Percentiles rank a stretch among this genome's conserved stretches.
These are phyloP conservation scores for Talaromyces marneffei DNA, from an alignment of 2,329 filamentous ascomycete species.

Conservation along the genomic window DNA sequence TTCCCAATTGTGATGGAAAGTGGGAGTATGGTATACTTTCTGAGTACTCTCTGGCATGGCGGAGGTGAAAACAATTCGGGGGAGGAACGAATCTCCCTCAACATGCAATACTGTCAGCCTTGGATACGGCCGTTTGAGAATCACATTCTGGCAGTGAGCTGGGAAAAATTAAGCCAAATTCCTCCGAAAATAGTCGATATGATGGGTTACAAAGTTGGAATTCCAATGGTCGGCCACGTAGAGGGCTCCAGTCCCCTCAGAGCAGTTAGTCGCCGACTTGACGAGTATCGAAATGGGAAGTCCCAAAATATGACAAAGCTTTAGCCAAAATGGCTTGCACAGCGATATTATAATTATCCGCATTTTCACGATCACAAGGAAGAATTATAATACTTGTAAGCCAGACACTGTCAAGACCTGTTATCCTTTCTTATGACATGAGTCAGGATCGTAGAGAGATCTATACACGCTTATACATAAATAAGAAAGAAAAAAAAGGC, in stretches of 20 bases:
- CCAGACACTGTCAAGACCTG: not conserved
- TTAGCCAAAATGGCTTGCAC: not conserved
- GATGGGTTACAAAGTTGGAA: slow-evolving; percentile 4
- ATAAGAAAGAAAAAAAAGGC: too few species aligned
- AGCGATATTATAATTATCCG: not conserved
- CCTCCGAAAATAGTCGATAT: not conserved
- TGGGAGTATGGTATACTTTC: not conserved
- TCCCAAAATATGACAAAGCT: not conserved
- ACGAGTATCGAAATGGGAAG: not conserved
- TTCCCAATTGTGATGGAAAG: not conserved
- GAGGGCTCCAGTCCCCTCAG: not conserved
- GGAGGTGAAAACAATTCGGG: not conserved
- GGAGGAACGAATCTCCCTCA: not conserved
- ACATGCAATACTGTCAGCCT: not conserved
- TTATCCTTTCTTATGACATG: too few species aligned
- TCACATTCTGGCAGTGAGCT: not conserved
- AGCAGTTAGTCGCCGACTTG: not conserved
- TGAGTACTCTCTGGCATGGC: not conserved
- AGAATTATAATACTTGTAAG: not conserved
- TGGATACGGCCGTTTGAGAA: not conserved
- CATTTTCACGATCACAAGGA: not conserved
- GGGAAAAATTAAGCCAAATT: not conserved
- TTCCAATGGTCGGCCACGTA: not conserved
- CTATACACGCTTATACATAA: too few species aligned
- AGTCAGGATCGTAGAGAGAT: too few species aligned